phyloP scores from a whole-genome alignment of 2,329 filamentous ascomycete genomes.

The Diaporthe sp. region DNA sequence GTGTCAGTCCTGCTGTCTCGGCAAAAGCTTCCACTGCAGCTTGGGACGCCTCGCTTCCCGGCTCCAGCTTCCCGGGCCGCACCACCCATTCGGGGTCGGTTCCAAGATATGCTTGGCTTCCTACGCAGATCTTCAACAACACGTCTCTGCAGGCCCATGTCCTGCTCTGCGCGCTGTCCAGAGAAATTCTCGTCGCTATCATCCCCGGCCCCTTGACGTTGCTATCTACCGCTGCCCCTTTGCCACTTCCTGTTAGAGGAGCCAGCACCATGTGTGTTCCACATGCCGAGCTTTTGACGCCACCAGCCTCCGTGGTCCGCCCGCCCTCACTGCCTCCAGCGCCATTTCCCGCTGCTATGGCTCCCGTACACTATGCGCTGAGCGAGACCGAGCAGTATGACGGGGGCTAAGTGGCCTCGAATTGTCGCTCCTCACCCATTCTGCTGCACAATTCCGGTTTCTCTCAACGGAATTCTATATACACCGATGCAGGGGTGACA shows the following conservation, averaged over 20 bases:
- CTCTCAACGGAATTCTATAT: constrained; percentile 2
- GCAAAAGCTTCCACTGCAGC: constrained; percentile 17
- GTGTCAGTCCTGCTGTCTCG: not conserved
- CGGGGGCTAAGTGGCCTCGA: constrained; percentile 21
- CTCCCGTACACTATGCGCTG: constrained; percentile 11
- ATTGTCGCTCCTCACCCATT: constrained; percentile 14
- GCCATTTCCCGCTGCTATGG: constrained; percentile 10
- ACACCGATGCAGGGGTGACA: constrained; percentile 15
- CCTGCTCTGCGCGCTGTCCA: constrained; percentile 3
- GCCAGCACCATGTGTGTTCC: constrained; percentile 11
- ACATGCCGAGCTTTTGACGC: constrained; percentile 24
- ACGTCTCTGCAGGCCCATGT: not conserved
- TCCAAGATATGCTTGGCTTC: not conserved
- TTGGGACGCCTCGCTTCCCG: constrained; percentile 12
- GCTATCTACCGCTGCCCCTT: constrained; percentile 14
- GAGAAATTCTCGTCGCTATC: not conserved
- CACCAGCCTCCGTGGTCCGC: not conserved
- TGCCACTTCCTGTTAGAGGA: constrained; percentile 14
- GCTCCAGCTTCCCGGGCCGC: constrained; percentile 24
- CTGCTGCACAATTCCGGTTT: constrained; percentile 19
- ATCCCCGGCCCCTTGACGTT: not conserved
- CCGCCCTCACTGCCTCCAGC: constrained; percentile 22
- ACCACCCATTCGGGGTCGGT: constrained; percentile 8
- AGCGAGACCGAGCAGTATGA: constrained; percentile 31
- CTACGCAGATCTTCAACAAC: constrained; percentile 6